Evolutionary conservation across 164 flowering plant species (phyloP), one percentile per base, ranked within the genome.

Genomic region (Protea cynaroides): DNA sequence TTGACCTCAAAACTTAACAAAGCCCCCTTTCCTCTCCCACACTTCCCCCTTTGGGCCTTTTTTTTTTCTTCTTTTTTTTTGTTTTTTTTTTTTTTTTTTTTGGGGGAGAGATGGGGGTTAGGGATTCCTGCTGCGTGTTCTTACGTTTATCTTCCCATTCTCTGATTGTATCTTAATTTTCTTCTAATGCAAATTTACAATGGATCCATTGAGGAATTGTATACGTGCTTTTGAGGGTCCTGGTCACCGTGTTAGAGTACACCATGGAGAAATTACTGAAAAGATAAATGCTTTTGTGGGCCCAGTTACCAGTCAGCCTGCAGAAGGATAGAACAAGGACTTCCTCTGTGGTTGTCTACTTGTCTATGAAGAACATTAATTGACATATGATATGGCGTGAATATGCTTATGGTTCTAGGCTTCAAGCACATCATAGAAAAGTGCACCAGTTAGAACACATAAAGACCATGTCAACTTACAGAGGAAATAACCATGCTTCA

Each of bases 341-440:
- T 29, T 29, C 7, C 5, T 0, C 17, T 49, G 49, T 44, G 5
- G 66, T 67, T 68, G 67, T 58, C 67, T 62, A n/a, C n/a, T 58
- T 6, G 25, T 22, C 43, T 64, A 25, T 23, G 59, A 65, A 65
- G 68, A 69, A 58, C 64, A 61, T 68, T 62, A n/a, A n/a, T 29
- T 50, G 23, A 25, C 37, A 24, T 11, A 12, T 37, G 19, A 34
- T 63, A 40, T 69, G 23, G 40, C 52, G 14, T 34, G 11, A 10
- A 25, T 18, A 37, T 52, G 44, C 36, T 36, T 22, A 12, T 40
- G 14, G 46, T 40, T 64, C 22, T 5, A 29, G 34, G 34, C n/a
- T n/a, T n/a, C n/a, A 17, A 64, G 9, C 24, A 14, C 21, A 6
- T 13, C 24, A 9, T 23, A 11, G 1, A n/a, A 13, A 23, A 37